phyloP scores from a whole-genome alignment of 2,329 filamentous ascomycete genomes.

The Nemania sp. region DNA sequence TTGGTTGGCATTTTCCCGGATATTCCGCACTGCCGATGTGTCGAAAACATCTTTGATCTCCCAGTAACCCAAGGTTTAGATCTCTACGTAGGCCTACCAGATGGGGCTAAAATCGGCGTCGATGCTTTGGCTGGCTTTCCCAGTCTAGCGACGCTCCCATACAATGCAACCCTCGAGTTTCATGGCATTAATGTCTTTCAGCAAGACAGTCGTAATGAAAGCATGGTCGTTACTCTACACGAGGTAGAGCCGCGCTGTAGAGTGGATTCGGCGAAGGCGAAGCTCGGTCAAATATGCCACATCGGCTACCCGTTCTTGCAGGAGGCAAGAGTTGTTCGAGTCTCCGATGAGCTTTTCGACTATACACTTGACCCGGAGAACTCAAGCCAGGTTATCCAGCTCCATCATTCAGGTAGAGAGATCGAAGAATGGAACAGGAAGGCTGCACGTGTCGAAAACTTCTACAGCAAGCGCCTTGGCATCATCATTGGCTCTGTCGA shows the following conservation, averaged over 20 bases:
- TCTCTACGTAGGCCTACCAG: constrained; percentile 79
- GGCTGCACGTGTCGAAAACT: constrained; percentile 78
- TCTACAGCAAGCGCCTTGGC: constrained; percentile 88
- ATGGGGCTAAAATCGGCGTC: constrained; percentile 79
- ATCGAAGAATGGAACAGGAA: constrained; percentile 85
- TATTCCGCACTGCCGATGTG: constrained; percentile 80
- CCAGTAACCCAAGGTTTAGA: constrained; percentile 90
- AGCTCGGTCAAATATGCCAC: constrained; percentile 83
- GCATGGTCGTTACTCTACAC: constrained; percentile 85
- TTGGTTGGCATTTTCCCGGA: constrained; percentile 89
- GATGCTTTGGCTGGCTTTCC: constrained; percentile 93
- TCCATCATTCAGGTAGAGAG: constrained; percentile 73
- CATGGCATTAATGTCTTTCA: constrained; percentile 95
- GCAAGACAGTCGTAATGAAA: constrained; percentile 93
- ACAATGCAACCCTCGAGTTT: constrained; percentile 79
- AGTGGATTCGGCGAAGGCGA: constrained; percentile 72
- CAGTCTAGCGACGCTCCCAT: constrained; percentile 81
- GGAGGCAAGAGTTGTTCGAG: constrained; percentile 85
- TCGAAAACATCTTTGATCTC: constrained; percentile 95
- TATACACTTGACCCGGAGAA: constrained; percentile 73
- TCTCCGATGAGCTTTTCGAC: constrained; percentile 92
- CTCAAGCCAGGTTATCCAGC: constrained; percentile 62
- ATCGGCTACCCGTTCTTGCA: constrained; percentile 95
- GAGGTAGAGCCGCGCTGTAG: constrained; percentile 73
- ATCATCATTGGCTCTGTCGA: constrained; percentile 87